Percentiles rank a stretch among this genome's conserved stretches.
phyloP scores from a whole-genome alignment of 805 yeast species.

The Candida verbasci region DNA sequence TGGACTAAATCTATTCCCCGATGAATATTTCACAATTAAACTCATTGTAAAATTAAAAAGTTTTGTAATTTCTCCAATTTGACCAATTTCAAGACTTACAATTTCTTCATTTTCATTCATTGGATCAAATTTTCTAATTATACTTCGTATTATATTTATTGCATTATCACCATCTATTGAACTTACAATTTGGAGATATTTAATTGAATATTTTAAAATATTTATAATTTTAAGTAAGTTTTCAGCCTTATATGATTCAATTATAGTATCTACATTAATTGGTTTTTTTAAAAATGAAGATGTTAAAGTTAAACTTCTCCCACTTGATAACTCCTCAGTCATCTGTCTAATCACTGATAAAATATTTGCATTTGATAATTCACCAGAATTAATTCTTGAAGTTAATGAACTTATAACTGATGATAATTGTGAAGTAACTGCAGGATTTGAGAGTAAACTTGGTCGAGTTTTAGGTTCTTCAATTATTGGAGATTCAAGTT shows the following conservation, averaged over 20 bases:
- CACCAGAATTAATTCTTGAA: slow-evolving; percentile 23
- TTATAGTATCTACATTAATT: slow-evolving; percentile 16
- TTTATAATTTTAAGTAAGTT: slow-evolving; percentile 19
- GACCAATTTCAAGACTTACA: slow-evolving; percentile 1
- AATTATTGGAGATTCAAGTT: neutral
- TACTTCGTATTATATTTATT: slow-evolving; percentile 19
- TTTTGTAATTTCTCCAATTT: slow-evolving; percentile 11
- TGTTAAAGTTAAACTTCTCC: slow-evolving; percentile 8
- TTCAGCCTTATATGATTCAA: slow-evolving; percentile 17
- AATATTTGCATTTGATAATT: slow-evolving; percentile 21
- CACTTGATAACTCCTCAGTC: slow-evolving; percentile 28
- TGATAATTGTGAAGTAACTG: slow-evolving; percentile 27
- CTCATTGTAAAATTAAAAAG: slow-evolving; percentile 18
- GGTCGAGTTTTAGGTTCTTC: neutral
- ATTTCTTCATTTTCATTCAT: slow-evolving; percentile 1
- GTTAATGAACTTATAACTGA: slow-evolving; percentile 29
- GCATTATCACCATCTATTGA: slow-evolving; percentile 14
- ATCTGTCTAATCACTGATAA: slow-evolving; percentile 36
- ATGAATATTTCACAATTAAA: slow-evolving; percentile 21
- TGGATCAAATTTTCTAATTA: slow-evolving; percentile 16
- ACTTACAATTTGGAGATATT: slow-evolving; percentile 18
- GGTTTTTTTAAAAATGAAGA: slow-evolving; percentile 12
- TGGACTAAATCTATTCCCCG: slow-evolving; percentile 15
- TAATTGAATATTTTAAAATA: slow-evolving; percentile 28
- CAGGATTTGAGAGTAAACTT: slow-evolving; percentile 5